Evolutionary conservation across 495 filamentous ascomycete genomes (phyloP), one percentile per base, ranked within the genome.

Genomic region (Letharia lupina): DNA sequence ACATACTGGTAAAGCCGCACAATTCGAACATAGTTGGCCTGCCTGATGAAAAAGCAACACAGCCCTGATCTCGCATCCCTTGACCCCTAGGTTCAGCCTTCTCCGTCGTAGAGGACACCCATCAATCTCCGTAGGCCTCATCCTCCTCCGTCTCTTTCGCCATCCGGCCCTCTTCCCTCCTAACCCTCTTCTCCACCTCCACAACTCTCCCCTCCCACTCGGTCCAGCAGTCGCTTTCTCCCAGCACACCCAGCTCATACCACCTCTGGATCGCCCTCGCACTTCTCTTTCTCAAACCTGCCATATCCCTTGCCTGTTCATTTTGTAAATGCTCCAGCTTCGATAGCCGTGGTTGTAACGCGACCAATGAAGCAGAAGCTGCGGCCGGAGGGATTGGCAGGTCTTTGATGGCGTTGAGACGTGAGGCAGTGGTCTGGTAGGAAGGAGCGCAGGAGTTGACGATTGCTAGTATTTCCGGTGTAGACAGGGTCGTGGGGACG

Each of bases 391-490:
- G 91, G 12, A 96, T 77, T 8, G 89, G 86, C 2, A 89, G 84
- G 77, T 96, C 91, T 41, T 83, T 81, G 23, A 93, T 84, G 2
- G 89, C 88, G n/a, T 87, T 88, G 11, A 96, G 83, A 12, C 86
- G 86, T 0, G 91, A 96, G 9, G 88, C 86, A 1, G 87, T 91
- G 31, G 87, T 82, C 23, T 88, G 87, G 76, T 89, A 96, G 4
- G 84, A 81, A 18, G 89, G 81, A 0, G 89, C 89, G 56, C 87
- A 86, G 39, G 91, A 83, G 33, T 94, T 83, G 42, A 97, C 80
- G 12, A 91, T 89, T 20, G 90, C 85, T 63, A 86, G 63, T 45
- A 82, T 71, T 64, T 80, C 78, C 48, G 75, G 71, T 7, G 75
- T 75, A 9, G 76, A 77, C 13, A 83, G 73, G 23, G 77, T 76